Base-by-base conservation (phyloP, 257 asterid genomes). In the Gynochthodes officinalis region DNA sequence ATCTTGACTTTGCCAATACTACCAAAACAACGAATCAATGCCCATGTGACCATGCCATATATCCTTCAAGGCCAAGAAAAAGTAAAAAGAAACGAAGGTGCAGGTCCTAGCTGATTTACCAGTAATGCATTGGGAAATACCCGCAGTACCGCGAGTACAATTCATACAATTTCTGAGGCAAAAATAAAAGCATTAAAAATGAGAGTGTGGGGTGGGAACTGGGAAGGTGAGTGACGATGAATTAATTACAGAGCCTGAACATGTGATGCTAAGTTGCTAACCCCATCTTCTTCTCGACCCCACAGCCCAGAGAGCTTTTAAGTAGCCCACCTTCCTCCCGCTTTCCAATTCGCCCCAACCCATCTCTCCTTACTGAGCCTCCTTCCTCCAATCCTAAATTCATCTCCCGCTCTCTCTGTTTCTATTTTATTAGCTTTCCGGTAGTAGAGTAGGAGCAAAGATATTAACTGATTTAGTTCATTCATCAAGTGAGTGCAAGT, bases 251-350 rank as follows among this genome's bases (percentile, higher is more conserved):
- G 46, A 30, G 37, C 49, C 52, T 7, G 27, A 27, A 1, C 71
- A 46, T 64, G 71, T 50, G 54, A 62, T 48, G 52, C 19, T 39
- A 35, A 23, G 19, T 0, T 27, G 3, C 16, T 27, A 61, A 64
- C 79, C 83, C 76, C 59, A 46, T 57, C 68, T 15, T 37, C 21
- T 16, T 12, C 23, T 2, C 46, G 50, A 48, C 5, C 69, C 69
- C 69, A 39, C 69, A 11, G 21, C 9, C 33, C 15, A 3, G 35
- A n/a, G 48, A 19, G 52, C 35, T 44, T 64, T 73, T 54, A 71
- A 73, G 44, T 61, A 75, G 43, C 78, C 53, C 19, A 43, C 68
- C 55, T 67, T 55, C 69, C 73, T 66, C 69, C 59, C 73, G 78
- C 78, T 74, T 67, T 46, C 73, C 52, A 27, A 28, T 66, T 54